These are phyloP conservation scores for Oenanthe javanica DNA, from an alignment of 140 eudicot species.

Conservation along the genomic window DNA sequence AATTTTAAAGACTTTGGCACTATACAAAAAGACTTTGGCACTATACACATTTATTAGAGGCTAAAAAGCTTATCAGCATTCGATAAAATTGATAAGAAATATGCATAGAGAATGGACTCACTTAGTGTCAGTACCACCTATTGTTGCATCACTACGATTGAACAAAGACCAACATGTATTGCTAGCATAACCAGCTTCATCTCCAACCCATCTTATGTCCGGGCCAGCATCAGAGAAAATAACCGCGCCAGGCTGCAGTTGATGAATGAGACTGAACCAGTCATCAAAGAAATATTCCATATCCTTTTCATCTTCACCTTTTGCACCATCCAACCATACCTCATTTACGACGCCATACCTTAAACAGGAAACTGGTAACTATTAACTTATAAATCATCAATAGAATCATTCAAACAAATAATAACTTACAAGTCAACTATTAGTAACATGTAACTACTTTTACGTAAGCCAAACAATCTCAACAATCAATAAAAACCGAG, in stretches of 20 bases:
- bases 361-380: background rate
- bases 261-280: conserved; percentile 54
- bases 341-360: conserved; percentile 73
- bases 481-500: background rate
- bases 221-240: conserved; percentile 97
- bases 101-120: conserved; percentile 19
- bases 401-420: background rate
- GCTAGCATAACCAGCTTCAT: conserved; percentile 67
- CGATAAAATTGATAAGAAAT: background rate
- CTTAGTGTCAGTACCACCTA: conserved; percentile 61
- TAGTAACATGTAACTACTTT: background rate
- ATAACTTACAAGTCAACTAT: background rate
- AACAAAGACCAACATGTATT: conserved; percentile 85
- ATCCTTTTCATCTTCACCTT: conserved; percentile 83
- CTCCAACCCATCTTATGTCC: conserved; percentile 85
- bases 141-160: conserved; percentile 54
- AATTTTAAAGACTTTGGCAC: background rate
- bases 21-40: background rate
- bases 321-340: conserved; percentile 87
- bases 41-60: background rate
- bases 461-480: background rate
- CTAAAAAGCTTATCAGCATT: background rate
- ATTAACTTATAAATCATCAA: background rate
- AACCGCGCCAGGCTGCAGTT: conserved; percentile 42
- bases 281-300: conserved; percentile 78